These are phyloP conservation scores for Lasiosphaeriaceae sp. DNA, from an alignment of 495 filamentous ascomycete species.

Conservation along the genomic window DNA sequence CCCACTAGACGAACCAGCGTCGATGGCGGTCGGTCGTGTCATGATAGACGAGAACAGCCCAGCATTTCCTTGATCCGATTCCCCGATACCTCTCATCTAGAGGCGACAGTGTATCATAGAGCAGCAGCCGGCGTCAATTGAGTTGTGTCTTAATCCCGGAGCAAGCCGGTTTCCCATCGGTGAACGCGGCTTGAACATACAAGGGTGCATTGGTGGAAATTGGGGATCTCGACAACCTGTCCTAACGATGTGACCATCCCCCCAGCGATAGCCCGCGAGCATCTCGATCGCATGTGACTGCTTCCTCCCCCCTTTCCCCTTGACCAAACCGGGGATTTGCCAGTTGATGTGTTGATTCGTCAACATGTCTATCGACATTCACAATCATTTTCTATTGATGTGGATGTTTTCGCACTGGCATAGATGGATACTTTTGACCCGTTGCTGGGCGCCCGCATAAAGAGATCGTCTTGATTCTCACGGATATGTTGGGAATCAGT, in stretches of 20 bases:
- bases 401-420: constrained; percentile 36
- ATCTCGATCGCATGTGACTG: background rate
- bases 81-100: constrained; percentile 11
- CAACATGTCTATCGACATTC: constrained; percentile 30
- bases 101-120: constrained; percentile 32
- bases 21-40: constrained; percentile 7
- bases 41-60: constrained; percentile 16
- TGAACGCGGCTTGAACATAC: background rate
- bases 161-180: background rate
- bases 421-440: constrained; percentile 27
- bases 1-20: constrained; percentile 26
- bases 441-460: constrained; percentile 35
- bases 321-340: constrained; percentile 18
- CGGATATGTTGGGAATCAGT: constrained; percentile 34
- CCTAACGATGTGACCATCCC: too few species aligned
- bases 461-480: constrained; percentile 29
- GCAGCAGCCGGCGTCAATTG: constrained; percentile 27
- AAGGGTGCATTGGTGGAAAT: background rate
- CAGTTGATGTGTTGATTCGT: constrained; percentile 24
- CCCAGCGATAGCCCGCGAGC: too few species aligned
- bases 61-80: constrained; percentile 15
- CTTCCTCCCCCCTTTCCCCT: background rate
- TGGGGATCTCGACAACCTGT: background rate
- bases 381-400: constrained; percentile 25
- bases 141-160: constrained; percentile 20